phyloP scores from a whole-genome alignment of 1,284 basidiomycete species.

The Cryptococcus jaspeensis region DNA sequence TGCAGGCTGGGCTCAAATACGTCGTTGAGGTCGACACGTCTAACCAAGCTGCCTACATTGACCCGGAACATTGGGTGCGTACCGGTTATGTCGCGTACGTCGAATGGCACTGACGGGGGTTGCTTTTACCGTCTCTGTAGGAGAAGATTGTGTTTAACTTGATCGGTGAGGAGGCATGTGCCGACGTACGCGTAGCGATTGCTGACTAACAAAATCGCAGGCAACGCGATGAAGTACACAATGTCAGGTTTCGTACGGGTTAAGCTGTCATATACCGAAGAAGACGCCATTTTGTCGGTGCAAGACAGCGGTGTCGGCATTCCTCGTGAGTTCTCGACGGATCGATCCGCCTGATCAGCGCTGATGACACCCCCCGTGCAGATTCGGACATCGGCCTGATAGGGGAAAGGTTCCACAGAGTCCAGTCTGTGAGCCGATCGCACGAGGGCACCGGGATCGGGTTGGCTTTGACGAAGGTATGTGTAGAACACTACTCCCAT shows the following conservation, averaged over 20 bases:
- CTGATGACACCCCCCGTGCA: conserved; percentile 1
- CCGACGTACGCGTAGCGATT: background rate
- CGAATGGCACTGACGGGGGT: background rate
- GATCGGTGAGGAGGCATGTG: conserved; percentile 25
- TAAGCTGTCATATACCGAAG: conserved; percentile 23
- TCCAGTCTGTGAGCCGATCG: conserved; percentile 40
- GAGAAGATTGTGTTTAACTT: conserved; percentile 54
- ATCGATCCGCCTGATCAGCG: background rate
- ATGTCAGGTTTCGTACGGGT: conserved; percentile 35
- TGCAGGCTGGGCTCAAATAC: conserved; percentile 39
- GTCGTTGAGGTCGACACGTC: conserved; percentile 46
- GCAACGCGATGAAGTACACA: conserved; percentile 51
- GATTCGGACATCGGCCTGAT: conserved; percentile 39
- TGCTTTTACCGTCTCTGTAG: conserved; percentile 7
- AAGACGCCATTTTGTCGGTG: conserved; percentile 40
- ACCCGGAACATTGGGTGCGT: conserved; percentile 50
- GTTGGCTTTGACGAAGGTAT: conserved; percentile 35
- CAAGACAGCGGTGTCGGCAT: conserved; percentile 53
- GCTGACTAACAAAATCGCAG: conserved; percentile 3
- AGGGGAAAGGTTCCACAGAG: conserved; percentile 51
- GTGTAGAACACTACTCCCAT: background rate
- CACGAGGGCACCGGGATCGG: conserved; percentile 53
- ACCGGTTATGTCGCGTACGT: background rate
- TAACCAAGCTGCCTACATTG: conserved; percentile 43
- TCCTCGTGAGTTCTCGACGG: conserved; percentile 18